These are phyloP conservation scores for Candida qinlingensis DNA, from an alignment of 805 yeast species.

Conservation along the genomic window DNA sequence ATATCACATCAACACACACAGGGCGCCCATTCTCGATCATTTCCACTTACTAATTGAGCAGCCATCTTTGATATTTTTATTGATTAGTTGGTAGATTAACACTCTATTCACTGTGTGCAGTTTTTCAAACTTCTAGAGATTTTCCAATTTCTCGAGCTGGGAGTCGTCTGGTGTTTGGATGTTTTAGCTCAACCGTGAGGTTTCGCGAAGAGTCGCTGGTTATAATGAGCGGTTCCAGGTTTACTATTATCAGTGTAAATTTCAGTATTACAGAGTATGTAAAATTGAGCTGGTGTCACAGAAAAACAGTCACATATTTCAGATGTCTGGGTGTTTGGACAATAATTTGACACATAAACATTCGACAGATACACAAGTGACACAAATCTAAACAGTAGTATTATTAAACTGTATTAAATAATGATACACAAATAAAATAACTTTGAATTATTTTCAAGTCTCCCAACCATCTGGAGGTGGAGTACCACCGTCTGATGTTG, in stretches of 20 bases:
- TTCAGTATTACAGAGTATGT: not conserved
- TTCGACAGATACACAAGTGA: not conserved
- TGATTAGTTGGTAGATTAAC: slow-evolving; percentile 5
- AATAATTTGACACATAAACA: not conserved
- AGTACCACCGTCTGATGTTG: slow-evolving; percentile 12
- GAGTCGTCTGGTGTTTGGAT: slow-evolving; percentile 14
- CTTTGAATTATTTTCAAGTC: not conserved
- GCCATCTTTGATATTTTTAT: slow-evolving; percentile 21
- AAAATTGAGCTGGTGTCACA: no score
- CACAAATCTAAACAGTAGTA: not conserved
- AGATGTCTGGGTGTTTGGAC: not conserved
- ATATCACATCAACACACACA: no score
- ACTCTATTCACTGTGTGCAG: slow-evolving; percentile 1
- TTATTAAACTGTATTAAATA: not conserved
- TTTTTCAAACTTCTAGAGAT: slow-evolving; percentile 8
- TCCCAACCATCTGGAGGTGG: slow-evolving; percentile 21
- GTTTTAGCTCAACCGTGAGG: not conserved
- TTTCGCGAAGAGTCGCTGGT: not conserved
- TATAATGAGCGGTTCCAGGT: not conserved
- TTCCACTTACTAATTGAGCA: slow-evolving; percentile 28
- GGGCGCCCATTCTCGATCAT: not conserved
- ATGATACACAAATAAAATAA: not conserved
- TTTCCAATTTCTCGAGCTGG: slow-evolving; percentile 1
- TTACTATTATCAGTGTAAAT: not conserved
- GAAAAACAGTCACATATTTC: not conserved